Percentiles rank a stretch among this genome's conserved stretches.
Evolutionary conservation across 1,139 yeast genomes (phyloP).

Genomic region (Entelexis paramagnoliae): DNA sequence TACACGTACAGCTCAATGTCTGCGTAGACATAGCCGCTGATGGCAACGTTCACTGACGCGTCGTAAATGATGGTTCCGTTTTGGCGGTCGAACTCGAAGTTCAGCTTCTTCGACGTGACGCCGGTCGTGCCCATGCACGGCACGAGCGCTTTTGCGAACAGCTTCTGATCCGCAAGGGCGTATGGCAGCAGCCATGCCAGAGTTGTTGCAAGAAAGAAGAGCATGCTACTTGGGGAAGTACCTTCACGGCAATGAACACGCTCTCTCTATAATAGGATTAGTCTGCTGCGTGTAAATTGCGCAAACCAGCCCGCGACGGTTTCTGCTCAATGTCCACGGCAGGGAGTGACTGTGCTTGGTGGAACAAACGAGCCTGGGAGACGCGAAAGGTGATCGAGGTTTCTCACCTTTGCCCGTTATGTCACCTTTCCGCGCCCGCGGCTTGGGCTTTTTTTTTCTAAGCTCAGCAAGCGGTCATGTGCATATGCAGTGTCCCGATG

Average conservation of each 20-base stretch:
- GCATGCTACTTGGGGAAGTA: background rate
- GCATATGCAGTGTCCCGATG: conserved; percentile 2
- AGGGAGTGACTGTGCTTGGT: background rate
- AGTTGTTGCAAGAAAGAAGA: background rate
- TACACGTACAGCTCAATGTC: conserved; percentile 63
- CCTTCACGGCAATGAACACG: background rate
- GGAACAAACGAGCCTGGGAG: background rate
- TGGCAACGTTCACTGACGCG: conserved; percentile 66
- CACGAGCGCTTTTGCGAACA: conserved; percentile 45
- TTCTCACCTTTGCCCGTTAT: background rate
- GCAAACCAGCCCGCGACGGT: background rate
- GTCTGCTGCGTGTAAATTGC: background rate
- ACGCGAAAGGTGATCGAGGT: background rate
- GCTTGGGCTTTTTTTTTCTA: background rate
- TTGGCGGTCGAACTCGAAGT: conserved; percentile 60
- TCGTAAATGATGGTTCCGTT: conserved; percentile 56
- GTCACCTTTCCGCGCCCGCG: conserved; percentile 3
- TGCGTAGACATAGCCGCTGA: conserved; percentile 66
- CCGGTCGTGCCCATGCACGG: conserved; percentile 91
- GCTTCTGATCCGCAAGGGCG: conserved; percentile 15
- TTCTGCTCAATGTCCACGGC: background rate
- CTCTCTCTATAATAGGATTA: background rate
- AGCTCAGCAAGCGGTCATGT: conserved; percentile 7
- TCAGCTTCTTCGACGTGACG: conserved; percentile 71
- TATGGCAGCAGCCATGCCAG: conserved; percentile 3